These are phyloP conservation scores for Salix brachista DNA, from an alignment of 345 rosid species.

Conservation along the genomic window DNA sequence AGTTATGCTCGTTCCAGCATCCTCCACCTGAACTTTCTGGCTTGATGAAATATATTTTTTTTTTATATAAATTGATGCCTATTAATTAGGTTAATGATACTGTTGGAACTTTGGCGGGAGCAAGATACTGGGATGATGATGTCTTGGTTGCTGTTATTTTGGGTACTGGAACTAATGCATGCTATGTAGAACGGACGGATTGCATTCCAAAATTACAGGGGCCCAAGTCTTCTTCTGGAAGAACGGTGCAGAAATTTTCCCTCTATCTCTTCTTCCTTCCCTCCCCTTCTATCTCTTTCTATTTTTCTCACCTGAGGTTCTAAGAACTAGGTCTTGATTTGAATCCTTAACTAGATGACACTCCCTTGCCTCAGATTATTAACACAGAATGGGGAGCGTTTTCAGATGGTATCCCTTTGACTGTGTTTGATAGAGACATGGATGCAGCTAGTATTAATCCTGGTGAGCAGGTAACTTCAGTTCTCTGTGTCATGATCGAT, in stretches of 20 bases:
- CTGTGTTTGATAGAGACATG: constrained; percentile 65
- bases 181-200: constrained; percentile 68
- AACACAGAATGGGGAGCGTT: constrained; percentile 92
- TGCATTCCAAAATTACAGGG: constrained; percentile 59
- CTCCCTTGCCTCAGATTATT: constrained; percentile 46
- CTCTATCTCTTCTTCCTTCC: not conserved
- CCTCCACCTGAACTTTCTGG: not conserved
- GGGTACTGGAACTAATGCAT: constrained; percentile 92
- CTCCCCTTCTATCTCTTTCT: not conserved
- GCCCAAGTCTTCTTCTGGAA: constrained; percentile 36
- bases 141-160: constrained; percentile 84
- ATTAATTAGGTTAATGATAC: constrained; percentile 64
- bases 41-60: not conserved
- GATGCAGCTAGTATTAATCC: constrained; percentile 68
- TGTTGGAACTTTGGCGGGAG: constrained; percentile 80
- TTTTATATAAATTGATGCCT: not conserved
- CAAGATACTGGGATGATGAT: constrained; percentile 77
- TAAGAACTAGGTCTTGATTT: not conserved
- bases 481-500: not conserved
- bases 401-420: constrained; percentile 65
- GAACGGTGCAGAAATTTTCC: constrained; percentile 37
- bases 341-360: constrained; percentile 10
- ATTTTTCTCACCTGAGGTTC: not conserved
- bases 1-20: constrained; percentile 10
- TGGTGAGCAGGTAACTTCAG: constrained; percentile 71